phyloP scores from a whole-genome alignment of 129 eudicot genomes.

The Saposhnikovia divaricata region DNA sequence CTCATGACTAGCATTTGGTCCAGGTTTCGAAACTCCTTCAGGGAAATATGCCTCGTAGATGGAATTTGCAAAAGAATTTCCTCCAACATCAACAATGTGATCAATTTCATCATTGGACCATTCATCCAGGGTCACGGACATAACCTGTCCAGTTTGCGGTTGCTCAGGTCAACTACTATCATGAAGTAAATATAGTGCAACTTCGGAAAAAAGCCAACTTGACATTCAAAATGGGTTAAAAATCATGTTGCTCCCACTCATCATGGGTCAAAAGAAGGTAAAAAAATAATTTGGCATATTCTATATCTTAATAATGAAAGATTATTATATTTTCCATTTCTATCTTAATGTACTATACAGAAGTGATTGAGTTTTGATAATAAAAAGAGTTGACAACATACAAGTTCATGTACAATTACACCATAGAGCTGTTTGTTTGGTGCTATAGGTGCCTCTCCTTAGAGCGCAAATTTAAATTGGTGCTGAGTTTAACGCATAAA shows the following conservation, averaged over 20 bases:
- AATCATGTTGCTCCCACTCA: neutral
- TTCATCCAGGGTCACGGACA: slow-evolving; percentile 92
- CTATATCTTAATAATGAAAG: neutral
- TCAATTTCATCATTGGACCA: slow-evolving; percentile 88
- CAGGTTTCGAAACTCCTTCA: slow-evolving; percentile 66
- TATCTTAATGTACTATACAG: neutral
- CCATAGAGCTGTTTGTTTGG: neutral
- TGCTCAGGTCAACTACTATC: neutral
- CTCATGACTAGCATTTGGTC: slow-evolving; percentile 67
- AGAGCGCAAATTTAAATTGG: neutral
- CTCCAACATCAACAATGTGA: slow-evolving; percentile 86
- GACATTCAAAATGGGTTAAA: neutral
- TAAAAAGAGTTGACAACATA: neutral
- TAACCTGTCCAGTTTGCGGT: slow-evolving; percentile 45
- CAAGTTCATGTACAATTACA: neutral
- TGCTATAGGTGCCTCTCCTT: neutral
- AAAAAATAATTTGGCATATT: neutral
- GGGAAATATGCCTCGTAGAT: slow-evolving; percentile 95
- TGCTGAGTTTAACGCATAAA: neutral
- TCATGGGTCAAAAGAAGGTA: neutral
- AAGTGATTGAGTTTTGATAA: too few species aligned
- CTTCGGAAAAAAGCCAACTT: neutral
- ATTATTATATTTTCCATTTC: neutral
- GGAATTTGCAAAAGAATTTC: slow-evolving; percentile 92
- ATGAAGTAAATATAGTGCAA: neutral